These are phyloP conservation scores for Silene conica DNA, from an alignment of 148 eudicot genomes.

Conservation along the genomic window DNA sequence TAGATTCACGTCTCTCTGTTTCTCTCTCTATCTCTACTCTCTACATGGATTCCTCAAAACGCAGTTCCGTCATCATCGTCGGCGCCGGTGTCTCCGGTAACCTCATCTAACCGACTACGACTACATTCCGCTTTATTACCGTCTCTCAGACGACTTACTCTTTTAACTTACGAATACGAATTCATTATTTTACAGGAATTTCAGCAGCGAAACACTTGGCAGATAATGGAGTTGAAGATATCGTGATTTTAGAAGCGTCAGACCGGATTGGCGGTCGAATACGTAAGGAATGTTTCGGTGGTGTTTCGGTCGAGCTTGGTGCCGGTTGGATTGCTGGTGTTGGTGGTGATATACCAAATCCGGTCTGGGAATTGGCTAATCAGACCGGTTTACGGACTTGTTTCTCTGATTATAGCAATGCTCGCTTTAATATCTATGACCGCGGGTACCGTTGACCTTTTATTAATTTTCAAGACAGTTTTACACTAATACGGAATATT, in stretches of 20 bases:
- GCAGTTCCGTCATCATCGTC: slow-evolving; percentile 63
- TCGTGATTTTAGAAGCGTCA: slow-evolving; percentile 69
- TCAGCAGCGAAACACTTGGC: slow-evolving; percentile 69
- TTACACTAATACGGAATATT: too few species aligned
- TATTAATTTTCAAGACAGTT: background rate
- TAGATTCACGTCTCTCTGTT: background rate
- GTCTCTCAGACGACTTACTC: too few species aligned
- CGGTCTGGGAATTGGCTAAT: slow-evolving; percentile 74
- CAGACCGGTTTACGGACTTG: slow-evolving; percentile 57
- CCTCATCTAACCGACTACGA: background rate
- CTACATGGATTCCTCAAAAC: slow-evolving; percentile 55
- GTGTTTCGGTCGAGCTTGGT: slow-evolving; percentile 77
- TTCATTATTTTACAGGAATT: slow-evolving; percentile 36
- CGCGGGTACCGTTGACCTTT: slow-evolving; percentile 29
- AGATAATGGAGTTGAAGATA: slow-evolving; percentile 75
- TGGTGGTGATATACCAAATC: slow-evolving; percentile 64
- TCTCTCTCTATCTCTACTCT: slow-evolving; percentile 12
- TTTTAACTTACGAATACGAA: background rate
- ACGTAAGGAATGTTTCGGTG: slow-evolving; percentile 53
- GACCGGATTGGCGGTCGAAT: slow-evolving; percentile 75
- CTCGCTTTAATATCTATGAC: slow-evolving; percentile 86
- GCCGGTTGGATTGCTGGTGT: slow-evolving; percentile 97
- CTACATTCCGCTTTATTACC: too few species aligned
- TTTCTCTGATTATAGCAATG: slow-evolving; percentile 79
- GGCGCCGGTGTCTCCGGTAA: slow-evolving; percentile 91